These are phyloP conservation scores for Fonsecaea nubica DNA, from an alignment of 2,329 filamentous ascomycete species.

Conservation along the genomic window DNA sequence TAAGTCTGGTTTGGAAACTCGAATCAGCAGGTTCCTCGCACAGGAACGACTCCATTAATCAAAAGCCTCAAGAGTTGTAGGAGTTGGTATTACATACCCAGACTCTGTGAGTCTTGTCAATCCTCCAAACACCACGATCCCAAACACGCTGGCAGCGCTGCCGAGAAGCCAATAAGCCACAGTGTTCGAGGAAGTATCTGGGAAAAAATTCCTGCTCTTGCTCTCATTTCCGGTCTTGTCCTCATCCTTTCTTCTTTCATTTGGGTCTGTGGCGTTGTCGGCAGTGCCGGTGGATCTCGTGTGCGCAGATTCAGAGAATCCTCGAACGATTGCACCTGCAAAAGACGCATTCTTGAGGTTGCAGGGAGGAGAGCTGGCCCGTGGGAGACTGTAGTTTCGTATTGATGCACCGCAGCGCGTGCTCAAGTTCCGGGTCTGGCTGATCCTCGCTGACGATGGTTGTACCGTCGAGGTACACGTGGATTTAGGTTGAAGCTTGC, in stretches of 20 bases:
- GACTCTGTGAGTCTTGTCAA: constrained; percentile 94
- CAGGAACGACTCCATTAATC: neutral
- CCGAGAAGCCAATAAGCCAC: constrained; percentile 93
- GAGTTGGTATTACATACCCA: constrained; percentile 62
- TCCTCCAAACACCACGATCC: constrained; percentile 94
- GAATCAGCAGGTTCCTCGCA: constrained; percentile 9
- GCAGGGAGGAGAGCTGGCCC: neutral
- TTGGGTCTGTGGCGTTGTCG: constrained; percentile 8
- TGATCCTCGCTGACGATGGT: neutral
- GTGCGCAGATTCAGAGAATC: constrained; percentile 26
- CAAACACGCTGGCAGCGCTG: constrained; percentile 92
- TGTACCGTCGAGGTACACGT: neutral
- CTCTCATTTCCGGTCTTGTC: constrained; percentile 10
- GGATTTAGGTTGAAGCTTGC: neutral
- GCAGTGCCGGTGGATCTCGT: constrained; percentile 11
- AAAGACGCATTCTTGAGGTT: neutral
- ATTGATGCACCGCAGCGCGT: constrained; percentile 10
- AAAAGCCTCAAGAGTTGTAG: neutral
- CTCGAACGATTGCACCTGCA: constrained; percentile 1
- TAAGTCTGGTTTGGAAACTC: constrained; percentile 66
- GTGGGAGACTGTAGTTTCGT: neutral
- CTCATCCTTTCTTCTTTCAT: neutral
- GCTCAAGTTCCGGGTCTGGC: constrained; percentile 11
- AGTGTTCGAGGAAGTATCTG: constrained; percentile 71
- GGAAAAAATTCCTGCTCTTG: constrained; percentile 45